Evolutionary conservation across 495 filamentous ascomycete species (phyloP).

Genomic region (Talaromyces adpressus): DNA sequence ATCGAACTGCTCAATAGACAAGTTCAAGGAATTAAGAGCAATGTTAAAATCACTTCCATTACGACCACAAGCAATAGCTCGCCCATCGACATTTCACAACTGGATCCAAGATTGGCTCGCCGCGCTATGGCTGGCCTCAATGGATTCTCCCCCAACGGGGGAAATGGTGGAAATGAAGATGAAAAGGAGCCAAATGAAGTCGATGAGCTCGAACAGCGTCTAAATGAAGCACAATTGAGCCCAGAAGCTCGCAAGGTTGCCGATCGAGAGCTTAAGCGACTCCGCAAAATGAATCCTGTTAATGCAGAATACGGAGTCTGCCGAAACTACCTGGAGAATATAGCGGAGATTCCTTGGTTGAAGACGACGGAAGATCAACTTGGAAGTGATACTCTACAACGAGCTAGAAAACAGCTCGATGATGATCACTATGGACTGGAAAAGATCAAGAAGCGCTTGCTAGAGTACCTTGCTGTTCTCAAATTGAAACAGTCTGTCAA

Average conservation of each 20-base stretch:
- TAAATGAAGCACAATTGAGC: constrained; percentile 72
- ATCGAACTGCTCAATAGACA: constrained; percentile 76
- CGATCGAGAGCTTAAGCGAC: constrained; percentile 76
- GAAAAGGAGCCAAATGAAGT: constrained; percentile 75
- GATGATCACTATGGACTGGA: constrained; percentile 96
- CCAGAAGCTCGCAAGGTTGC: constrained; percentile 78
- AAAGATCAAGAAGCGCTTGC: constrained; percentile 91
- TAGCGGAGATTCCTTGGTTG: constrained; percentile 92
- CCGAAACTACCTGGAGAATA: constrained; percentile 89
- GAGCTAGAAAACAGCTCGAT: constrained; percentile 84
- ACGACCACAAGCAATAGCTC: constrained; percentile 48
- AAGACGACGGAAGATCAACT: constrained; percentile 80
- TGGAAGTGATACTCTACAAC: constrained; percentile 68
- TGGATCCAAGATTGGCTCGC: constrained; percentile 43
- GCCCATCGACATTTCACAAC: constrained; percentile 45
- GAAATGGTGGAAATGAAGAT: constrained; percentile 45
- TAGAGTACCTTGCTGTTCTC: constrained; percentile 94
- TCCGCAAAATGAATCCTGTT: constrained; percentile 90
- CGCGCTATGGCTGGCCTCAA: constrained; percentile 43
- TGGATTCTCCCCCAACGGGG: constrained; percentile 45
- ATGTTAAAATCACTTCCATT: constrained; percentile 68
- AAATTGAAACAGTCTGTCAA: constrained; percentile 90
- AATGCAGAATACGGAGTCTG: constrained; percentile 94
- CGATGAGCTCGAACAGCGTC: constrained; percentile 83
- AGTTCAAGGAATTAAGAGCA: constrained; percentile 73